Base-by-base conservation (phyloP, 768 basidiomycete genomes). In the Lactifluus hygrophoroides region DNA sequence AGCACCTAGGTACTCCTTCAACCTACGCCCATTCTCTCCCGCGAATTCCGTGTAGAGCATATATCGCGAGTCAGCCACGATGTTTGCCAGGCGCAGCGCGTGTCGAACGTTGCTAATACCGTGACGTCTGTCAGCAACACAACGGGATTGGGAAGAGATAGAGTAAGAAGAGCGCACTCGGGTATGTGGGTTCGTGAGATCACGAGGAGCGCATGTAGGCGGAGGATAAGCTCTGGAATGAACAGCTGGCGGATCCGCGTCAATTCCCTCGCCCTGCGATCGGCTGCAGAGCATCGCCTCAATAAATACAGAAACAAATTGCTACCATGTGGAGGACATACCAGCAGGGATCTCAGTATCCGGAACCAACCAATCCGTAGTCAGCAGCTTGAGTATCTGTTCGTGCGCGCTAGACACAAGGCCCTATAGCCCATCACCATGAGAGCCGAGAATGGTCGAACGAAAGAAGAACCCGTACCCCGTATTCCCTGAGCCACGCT, bases 61-160 rank as follows among this genome's bases (percentile, higher is more conserved):
- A 71, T 90, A 88, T 44, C 89, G 80, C 59, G 91, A 90, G 69
- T 94, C 91, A 0, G 92, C 93, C 6, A 97, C 85, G 32, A 89
- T 75, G 64, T 89, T 92, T n/a, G 83, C 83, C 5, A 97, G 77
- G 45, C 86, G 76, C 58, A 97, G 71, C 0, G 86, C 84, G 9
- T 80, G 79, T 64, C 87, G 84, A 28, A 95, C 74, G 70, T 90
- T 88, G 54, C 93, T 94, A 51, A 45, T 19, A 46, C 23, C 32
- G 1, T 2, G 13, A n/a, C 23, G 4, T 28, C 5, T 21, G 25
- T 17, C 30, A 49, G 40, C 23, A 5, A 10, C 6, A 45, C 5
- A 35, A 42, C 21, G 17, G 17, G 11, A 34, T 10, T n/a, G 1
- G 38, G 17, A 27, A 16, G 17, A 14, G 47, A 40, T n/a, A n/a